Evolutionary conservation across 2,329 filamentous ascomycete genomes (phyloP), one percentile per base, ranked within the genome.

Genomic region (Pyrenochaeta sp.): DNA sequence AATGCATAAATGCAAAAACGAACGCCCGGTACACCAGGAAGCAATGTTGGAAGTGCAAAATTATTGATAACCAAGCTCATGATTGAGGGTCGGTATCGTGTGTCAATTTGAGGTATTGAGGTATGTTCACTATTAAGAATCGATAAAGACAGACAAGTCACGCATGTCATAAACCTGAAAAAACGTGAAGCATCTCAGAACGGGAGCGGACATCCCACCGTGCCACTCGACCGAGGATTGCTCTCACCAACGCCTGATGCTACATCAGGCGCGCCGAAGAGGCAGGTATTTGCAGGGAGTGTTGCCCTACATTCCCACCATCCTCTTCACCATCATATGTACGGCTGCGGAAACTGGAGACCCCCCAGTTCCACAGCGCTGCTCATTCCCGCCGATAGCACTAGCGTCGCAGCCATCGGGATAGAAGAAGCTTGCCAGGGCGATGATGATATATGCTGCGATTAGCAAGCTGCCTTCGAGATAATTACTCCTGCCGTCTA

Each of bases 401-500:
- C 69, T 75, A 19, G 72, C 76, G 22, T 74, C 75, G 50, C 75
- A 77, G 2, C 72, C 72, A 59, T 78, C 75, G 1, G 82, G 82
- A 59, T 83, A 84, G 68, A 82, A 84, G 76, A 82, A 84, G 44
- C 80, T 80, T 12, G 77, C 76, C 45, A 84, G 67, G 24, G 90
- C 91, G 71, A 95, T 93, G 52, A 95, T 95, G 40, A 90, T 81
- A 71, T 95, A 95, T 3, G 92, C 84, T 39, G 90, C 91, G 51
- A 93, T 90, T 34, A 95, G 77, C 56, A 94, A 79, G 59, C 88
- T 87, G 2, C 91, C 91, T 76, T 95, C 91, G 0, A 94, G 83
- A 81, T 91, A 95, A 68, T 94, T 92, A 61, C 89, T 93, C 74
- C 92, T 87, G 30, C 92, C 92, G 68, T 96, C 92, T 22, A 89